A percentile compares a stretch with the other conserved stretches of the same genome.
phyloP scores from a whole-genome alignment of 192 early-diverging fungal genomes.

The Dimargaris cristalligena region DNA sequence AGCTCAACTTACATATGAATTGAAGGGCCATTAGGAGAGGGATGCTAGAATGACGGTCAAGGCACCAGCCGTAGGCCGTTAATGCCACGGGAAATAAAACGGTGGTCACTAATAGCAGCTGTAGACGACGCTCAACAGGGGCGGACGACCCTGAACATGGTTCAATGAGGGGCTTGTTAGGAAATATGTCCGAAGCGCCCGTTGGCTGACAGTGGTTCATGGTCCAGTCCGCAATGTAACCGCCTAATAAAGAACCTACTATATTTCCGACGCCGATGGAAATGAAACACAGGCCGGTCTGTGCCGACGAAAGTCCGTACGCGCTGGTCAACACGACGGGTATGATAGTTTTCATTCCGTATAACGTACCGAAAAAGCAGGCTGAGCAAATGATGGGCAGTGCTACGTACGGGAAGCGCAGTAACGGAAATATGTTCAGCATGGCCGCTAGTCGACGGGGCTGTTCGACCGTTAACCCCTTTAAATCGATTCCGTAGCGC shows the following conservation, averaged over 20 bases:
- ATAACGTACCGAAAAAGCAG: not conserved
- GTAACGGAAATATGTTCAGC: not conserved
- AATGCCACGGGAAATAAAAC: not conserved
- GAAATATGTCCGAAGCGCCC: too few species aligned
- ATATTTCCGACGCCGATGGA: not conserved
- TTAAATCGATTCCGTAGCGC: constrained; percentile 15
- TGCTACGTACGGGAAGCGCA: not conserved
- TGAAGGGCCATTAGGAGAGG: not conserved
- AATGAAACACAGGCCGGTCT: not conserved
- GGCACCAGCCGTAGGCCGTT: not conserved
- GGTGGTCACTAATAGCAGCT: not conserved
- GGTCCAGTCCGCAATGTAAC: not conserved
- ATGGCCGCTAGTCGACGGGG: too few species aligned
- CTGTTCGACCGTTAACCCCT: not conserved
- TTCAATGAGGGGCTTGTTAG: too few species aligned
- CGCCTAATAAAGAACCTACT: not conserved
- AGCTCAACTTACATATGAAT: not conserved
- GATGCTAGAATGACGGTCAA: not conserved
- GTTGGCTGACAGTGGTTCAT: too few species aligned
- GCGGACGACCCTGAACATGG: too few species aligned
- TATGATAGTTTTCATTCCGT: not conserved
- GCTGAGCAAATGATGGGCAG: not conserved
- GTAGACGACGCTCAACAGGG: not conserved
- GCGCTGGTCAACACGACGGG: not conserved
- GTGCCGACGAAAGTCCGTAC: not conserved